Base-by-base conservation (phyloP, 257 asterid species). In the Paraleonurus japonicus region DNA sequence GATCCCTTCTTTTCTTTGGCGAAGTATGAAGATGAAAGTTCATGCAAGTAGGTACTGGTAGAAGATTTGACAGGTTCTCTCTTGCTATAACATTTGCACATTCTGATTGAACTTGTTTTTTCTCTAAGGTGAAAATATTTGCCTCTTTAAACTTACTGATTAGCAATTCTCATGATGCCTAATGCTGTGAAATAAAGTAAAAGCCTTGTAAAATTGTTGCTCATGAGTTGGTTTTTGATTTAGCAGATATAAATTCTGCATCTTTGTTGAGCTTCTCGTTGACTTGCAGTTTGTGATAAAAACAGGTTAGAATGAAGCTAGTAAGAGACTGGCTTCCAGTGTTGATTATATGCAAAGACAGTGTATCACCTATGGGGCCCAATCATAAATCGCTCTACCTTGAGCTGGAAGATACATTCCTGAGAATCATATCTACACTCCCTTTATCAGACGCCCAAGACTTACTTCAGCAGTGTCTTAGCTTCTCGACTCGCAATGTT, bases 281-380 rank as follows among this genome's bases (percentile, higher is more conserved):
- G 41, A 71, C 28, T 67, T 62, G 51, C 19, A 2, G 35, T 69
- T 78, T 17, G 13, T 63, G 50, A 17, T 70, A 58, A 65, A 65
- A 55, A 77, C 86, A 89, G 97, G 84, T 89, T 19, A 83, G 96
- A 61, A 83, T 79, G 95, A 86, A 84, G 85, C 89, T 92, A 1
- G 98, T 92, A 32, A 81, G 78, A 65, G 84, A 88, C 60, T 92
- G 98, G 96, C 95, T 92, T 26, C 98, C 98, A 1, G 95, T 92
- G 81, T 60, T 92, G 79, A 85, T 89, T 11, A 71, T 76, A 28
- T 89, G 97, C 86, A 87, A 80, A 76, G 97, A 87, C 69, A 77
- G 70, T 27, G 79, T 71, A 27, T 74, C 95, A 1, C 80, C 81
- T 5, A 65, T 82, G 79, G 79, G 86, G 58, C 72, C 92, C 20